Percentiles rank a stretch among this genome's conserved stretches.
phyloP scores from a whole-genome alignment of 345 rosid genomes.

The Eucalyptus sp. region DNA sequence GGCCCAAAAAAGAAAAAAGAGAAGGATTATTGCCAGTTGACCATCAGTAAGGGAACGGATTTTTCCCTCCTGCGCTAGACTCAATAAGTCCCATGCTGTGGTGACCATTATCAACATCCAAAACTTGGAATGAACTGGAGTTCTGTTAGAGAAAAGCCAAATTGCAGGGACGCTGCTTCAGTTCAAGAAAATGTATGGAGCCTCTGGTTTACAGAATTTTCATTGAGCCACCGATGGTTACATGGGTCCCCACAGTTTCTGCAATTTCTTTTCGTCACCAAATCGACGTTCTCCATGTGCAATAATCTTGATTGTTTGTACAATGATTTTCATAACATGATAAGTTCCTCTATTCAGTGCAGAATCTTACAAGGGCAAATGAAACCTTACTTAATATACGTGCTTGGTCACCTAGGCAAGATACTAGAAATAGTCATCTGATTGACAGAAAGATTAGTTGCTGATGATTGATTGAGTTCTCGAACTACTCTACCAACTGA shows the following conservation, averaged over 20 bases:
- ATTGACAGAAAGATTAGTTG: not conserved
- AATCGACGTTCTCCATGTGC: not conserved
- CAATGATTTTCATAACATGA: not conserved
- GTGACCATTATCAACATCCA: not conserved
- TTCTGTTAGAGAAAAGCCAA: not conserved
- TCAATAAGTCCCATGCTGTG: not conserved
- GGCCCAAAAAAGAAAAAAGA: not conserved
- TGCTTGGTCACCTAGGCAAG: not conserved
- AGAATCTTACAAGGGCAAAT: not conserved
- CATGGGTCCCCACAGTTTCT: not conserved
- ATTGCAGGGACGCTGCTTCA: not conserved
- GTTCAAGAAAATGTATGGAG: not conserved
- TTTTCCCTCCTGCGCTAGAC: not conserved
- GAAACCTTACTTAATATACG: not conserved
- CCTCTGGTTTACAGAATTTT: not conserved
- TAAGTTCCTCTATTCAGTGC: not conserved
- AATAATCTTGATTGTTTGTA: not conserved
- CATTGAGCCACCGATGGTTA: not conserved
- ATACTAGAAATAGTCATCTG: not conserved
- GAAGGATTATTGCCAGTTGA: not conserved
- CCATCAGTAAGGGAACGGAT: not conserved
- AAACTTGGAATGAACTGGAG: not conserved
- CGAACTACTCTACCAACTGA: not conserved
- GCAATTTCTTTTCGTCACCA: not conserved
- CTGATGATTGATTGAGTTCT: not conserved